Evolutionary conservation across 495 filamentous ascomycete species (phyloP).

Genomic region (Chaetomium cochliodes): DNA sequence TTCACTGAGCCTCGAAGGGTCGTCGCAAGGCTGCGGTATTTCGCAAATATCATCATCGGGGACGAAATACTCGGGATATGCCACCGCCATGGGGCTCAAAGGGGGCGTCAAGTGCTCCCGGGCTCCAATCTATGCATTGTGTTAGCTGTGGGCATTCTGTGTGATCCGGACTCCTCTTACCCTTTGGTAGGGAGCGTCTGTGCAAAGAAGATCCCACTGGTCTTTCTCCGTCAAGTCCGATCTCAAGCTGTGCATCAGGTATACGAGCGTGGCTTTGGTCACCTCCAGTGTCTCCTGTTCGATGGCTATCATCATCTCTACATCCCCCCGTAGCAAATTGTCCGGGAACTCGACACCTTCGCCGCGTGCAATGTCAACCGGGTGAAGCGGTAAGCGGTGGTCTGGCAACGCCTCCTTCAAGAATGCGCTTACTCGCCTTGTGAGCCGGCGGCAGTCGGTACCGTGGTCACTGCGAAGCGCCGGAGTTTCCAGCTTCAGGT

Average conservation of each 20-base stretch:
- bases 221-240: conserved; percentile 42
- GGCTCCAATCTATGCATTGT: conserved; percentile 30
- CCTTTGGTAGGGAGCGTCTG: conserved; percentile 33
- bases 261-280: conserved; percentile 21
- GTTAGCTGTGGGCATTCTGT: conserved; percentile 8
- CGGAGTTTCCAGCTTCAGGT: conserved; percentile 53
- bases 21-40: conserved; percentile 56
- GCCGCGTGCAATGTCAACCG: conserved; percentile 46
- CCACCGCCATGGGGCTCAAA: conserved; percentile 50
- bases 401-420: conserved; percentile 36
- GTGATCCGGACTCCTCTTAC: conserved; percentile 30
- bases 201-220: conserved; percentile 34
- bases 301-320: background rate
- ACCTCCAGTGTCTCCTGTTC: conserved; percentile 28
- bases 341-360: conserved; percentile 42
- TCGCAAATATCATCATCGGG: conserved; percentile 49
- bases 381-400: conserved; percentile 48
- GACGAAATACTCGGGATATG: conserved; percentile 41
- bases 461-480: conserved; percentile 52
- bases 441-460: conserved; percentile 42
- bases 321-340: background rate
- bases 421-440: conserved; percentile 34
- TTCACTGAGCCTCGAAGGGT: conserved; percentile 43
- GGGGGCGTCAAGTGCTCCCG: conserved; percentile 56
- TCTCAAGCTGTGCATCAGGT: conserved; percentile 34